Evolutionary conservation across 2,329 filamentous ascomycete species (phyloP), one percentile per base, ranked within the genome.

Genomic region (Teratosphaeria viscida): DNA sequence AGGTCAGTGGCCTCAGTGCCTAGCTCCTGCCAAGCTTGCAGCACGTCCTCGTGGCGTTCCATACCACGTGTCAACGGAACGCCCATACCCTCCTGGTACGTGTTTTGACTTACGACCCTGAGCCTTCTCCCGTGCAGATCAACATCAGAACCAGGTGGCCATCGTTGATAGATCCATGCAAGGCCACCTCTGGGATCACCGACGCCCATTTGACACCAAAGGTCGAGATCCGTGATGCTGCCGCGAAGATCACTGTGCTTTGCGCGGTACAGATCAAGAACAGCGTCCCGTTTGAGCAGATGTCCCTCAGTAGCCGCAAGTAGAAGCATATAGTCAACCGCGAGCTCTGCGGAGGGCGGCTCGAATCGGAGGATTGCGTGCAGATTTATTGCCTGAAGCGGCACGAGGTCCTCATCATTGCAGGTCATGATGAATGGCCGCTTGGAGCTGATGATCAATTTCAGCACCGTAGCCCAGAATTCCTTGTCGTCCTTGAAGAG

Each of bases 171-270:
- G 67, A 95, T 89, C 92, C 95, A 99, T 67, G 92, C 89, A 53
- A 95, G 82, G 0, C 94, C 92, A 23, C 89, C 88, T 66, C 88
- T 88, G n/a, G 84, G 80, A 70, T 96, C 94, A 5, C 94, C 95
- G 10, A 99, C 85, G 0, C 88, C 90, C 74, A 97, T 91, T 72
- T 99, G 94, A 71, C 95, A 99, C 92, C 92, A 99, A 71, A 95
- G 94, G 71, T 95, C 87, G 32, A 99, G 81, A 62, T 97, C 91
- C 59, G 82, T 85, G 55, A 99, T 84, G 2, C 87, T 86, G 26
- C 87, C 90, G 58, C 94, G 85, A 12, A 99, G 76, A 71, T 99
- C 94, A 32, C 81, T 75, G 2, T 80, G 72, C 57, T 88, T 87
- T 14, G 84, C 83, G 57, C 81, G 78, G 68, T 91, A 96, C 2